phyloP scores from a whole-genome alignment of 768 basidiomycete genomes.

The Leccinum truebloodii region DNA sequence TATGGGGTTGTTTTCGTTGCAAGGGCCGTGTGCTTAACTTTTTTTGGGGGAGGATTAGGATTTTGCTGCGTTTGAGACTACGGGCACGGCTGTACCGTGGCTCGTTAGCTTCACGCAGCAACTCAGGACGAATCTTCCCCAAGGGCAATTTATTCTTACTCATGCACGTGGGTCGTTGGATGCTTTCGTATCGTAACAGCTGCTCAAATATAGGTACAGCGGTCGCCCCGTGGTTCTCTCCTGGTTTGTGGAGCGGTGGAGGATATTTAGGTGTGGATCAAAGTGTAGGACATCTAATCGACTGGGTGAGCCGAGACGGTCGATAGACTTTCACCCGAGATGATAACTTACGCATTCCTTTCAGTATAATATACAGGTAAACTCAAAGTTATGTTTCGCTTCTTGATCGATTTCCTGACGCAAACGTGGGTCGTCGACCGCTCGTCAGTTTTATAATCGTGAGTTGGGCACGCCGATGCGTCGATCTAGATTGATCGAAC shows the following conservation, averaged over 20 bases:
- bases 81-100: constrained; percentile 36
- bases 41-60: constrained; percentile 13
- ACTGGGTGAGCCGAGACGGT: constrained; percentile 34
- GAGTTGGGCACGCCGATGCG: background rate
- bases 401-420: background rate
- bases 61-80: constrained; percentile 24
- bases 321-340: background rate
- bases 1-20: constrained; percentile 1
- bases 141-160: constrained; percentile 30
- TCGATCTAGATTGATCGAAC: background rate
- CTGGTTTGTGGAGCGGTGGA: background rate
- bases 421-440: background rate
- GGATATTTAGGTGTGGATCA: constrained; percentile 37
- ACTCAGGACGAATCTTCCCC: constrained; percentile 19
- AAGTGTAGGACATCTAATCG: constrained; percentile 41
- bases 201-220: background rate
- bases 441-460: constrained; percentile 17
- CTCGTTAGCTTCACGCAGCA: constrained; percentile 30
- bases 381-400: background rate
- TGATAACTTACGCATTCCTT: background rate
- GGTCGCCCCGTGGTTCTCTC: constrained; percentile 8
- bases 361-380: constrained; percentile 2
- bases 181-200: background rate
- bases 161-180: constrained; percentile 32
- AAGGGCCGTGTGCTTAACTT: background rate